These are phyloP conservation scores for Pichia gijzeniarum DNA, from an alignment of 805 yeast genomes.

Conservation along the genomic window DNA sequence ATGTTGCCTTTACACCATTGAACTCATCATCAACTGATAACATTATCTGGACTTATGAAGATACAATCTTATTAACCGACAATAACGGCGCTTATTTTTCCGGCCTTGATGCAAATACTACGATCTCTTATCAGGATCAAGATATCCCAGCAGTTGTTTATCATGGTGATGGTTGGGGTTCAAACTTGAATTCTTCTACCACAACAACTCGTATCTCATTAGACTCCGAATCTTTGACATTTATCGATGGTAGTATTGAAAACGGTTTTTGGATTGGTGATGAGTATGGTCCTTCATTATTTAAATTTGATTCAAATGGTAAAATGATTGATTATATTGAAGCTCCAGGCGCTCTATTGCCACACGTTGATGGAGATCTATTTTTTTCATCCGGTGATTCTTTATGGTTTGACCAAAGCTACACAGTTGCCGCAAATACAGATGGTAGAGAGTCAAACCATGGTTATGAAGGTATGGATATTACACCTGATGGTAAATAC, in stretches of 20 bases:
- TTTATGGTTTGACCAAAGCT: slow-evolving; percentile 22
- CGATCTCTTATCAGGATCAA: slow-evolving; percentile 21
- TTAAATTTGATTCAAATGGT: slow-evolving; percentile 25
- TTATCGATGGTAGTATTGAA: slow-evolving; percentile 25
- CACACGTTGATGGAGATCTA: slow-evolving; percentile 21
- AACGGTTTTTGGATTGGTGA: slow-evolving; percentile 32
- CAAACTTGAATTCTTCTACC: slow-evolving; percentile 13
- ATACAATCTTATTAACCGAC: slow-evolving; percentile 27
- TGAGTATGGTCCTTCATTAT: slow-evolving; percentile 30
- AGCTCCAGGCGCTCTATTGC: slow-evolving; percentile 28
- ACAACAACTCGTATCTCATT: slow-evolving; percentile 26
- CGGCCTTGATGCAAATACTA: slow-evolving; percentile 28
- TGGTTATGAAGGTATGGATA: slow-evolving; percentile 29
- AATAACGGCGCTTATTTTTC: slow-evolving; percentile 25
- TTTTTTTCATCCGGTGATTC: slow-evolving; percentile 26
- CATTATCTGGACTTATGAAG: slow-evolving; percentile 25
- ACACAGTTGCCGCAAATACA: slow-evolving; percentile 20
- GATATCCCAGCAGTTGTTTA: slow-evolving; percentile 25
- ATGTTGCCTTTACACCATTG: slow-evolving; percentile 22
- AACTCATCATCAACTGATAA: slow-evolving; percentile 18
- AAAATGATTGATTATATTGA: slow-evolving; percentile 21
- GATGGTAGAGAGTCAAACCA: slow-evolving; percentile 28
- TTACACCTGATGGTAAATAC: slow-evolving; percentile 28
- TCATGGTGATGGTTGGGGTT: slow-evolving; percentile 30
- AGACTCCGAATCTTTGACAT: slow-evolving; percentile 27